Evolutionary conservation across 768 basidiomycete species (phyloP), one percentile per base, ranked within the genome.

Genomic region (Amanita fuliginea): DNA sequence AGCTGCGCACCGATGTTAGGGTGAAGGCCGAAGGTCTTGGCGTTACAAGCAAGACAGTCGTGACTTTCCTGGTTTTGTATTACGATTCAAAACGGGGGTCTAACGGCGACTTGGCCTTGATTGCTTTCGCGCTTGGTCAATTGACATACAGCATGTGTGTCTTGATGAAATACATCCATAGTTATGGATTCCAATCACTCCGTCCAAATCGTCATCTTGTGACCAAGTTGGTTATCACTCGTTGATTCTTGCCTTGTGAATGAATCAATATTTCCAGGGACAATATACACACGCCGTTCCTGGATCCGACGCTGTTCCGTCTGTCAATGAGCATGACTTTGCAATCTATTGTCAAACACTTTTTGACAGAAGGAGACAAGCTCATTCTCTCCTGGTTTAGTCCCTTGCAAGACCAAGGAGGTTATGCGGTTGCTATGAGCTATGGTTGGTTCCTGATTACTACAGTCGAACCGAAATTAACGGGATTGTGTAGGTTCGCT

Each of bases 341-440:
- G 1, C 96, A 98, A 62, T 91, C 87, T 0, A 54, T 96, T 2
- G 73, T 97, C 54, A 99, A 99, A 63, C 96, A 98, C 63, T 77
- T 97, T 54, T 69, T 99, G 22, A 98, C 95, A 0, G 96, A 98
- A 60, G 92, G 90, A 3, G 96, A 99, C 63, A 91, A 96, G 59
- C 68, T 98, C 39, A 75, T 95, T 9, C 73, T 99, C 14, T 88
- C 89, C 0, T 79, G 77, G 61, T 80, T 90, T 59, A 92, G 91
- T 52, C 81, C 86, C 26, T 67, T 95, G 44, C 71, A 80, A 41
- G 86, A 94, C 61, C 93, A 97, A 64, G 95, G 91, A 3, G 94
- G 92, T 1, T 98, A 96, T 62, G 95, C 94, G 0, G 73, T 98
- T 10, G 95, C 96, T 10, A 84, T 86, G 34, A 98, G 97, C 64